Evolutionary conservation across 352 stramenopile genomes (phyloP), one percentile per base, ranked within the genome.

Genomic region (Phytopythium chamaehyphon): DNA sequence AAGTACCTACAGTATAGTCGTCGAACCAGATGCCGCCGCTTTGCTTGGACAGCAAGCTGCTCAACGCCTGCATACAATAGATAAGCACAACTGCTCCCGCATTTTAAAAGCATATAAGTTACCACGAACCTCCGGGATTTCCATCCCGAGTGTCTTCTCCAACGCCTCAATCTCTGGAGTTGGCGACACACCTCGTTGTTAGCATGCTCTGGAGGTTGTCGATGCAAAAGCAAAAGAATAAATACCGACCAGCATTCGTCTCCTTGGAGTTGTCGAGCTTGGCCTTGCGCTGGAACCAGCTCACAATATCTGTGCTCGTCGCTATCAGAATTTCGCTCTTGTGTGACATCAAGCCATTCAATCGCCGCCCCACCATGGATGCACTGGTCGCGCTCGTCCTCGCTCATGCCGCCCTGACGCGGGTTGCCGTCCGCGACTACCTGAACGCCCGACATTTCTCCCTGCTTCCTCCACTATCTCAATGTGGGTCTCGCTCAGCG

Each of bases 21-120:
- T 94, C 80, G 26, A 94, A 94, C 77, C 77, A 94, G 24, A 94
- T 73, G 6, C 81, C 81, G 2, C 83, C 77, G 26, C 82, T 91
- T 40, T 92, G 83, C 47, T 86, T 87, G 38, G 68, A 73, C 15
- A 92, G 28, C 24, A 93, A 53, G 36, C 66, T 82, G n/a, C 70
- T 75, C 16, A 93, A 46, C 19, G 75, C 64, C 76, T 90, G 56
- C 15, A 37, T 22, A 6, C 9, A 2, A 5, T 2, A 14, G 42
- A 18, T 47, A 18, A 47, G 23, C 12, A 15, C 2, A 31, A 15
- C n/a, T n/a, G n/a, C n/a, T n/a, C n/a, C n/a, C n/a, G n/a, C n/a
- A n/a, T n/a, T n/a, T n/a, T n/a, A n/a, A n/a, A n/a, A n/a, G n/a
- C n/a, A n/a, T 6, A 11, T 38, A 12, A 39, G 28, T 37, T 33